These are phyloP conservation scores for Hemerocallis citrina DNA, from an alignment of 106 monocot species.

Conservation along the genomic window DNA sequence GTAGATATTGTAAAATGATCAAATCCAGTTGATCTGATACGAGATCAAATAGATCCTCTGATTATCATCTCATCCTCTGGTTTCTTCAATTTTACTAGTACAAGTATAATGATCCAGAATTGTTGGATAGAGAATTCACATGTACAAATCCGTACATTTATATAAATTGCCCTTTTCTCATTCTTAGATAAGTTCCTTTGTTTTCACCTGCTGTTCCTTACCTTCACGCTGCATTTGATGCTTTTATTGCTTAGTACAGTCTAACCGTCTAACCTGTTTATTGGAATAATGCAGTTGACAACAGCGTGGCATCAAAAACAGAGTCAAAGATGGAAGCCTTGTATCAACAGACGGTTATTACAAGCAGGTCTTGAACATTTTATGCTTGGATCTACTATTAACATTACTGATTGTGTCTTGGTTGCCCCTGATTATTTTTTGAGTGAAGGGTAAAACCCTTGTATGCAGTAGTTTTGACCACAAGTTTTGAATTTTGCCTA, in stretches of 20 bases:
- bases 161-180: not conserved
- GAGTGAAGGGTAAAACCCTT: not conserved
- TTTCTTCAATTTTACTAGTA: not conserved
- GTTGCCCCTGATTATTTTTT: not conserved
- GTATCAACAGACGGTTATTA: slow-evolving; percentile 40
- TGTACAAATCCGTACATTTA: too few relatives aligned
- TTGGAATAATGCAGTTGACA: slow-evolving; percentile 45
- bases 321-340: slow-evolving; percentile 68
- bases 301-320: slow-evolving; percentile 69
- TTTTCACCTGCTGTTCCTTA: not conserved
- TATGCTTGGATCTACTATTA: not conserved
- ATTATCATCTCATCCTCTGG: too few relatives aligned
- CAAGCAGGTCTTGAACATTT: slow-evolving; percentile 37
- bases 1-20: not conserved
- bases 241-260: not conserved
- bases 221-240: not conserved
- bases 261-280: slow-evolving; percentile 13
- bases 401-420: too few relatives aligned
- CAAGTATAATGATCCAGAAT: not conserved
- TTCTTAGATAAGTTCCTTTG: not conserved
- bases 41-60: too few relatives aligned
- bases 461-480: not conserved
- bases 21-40: not conserved
- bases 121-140: too few relatives aligned
- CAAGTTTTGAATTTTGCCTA: not conserved